Conservation (phyloP, 805 yeast species). For the Priceomyces carsonii region DNA sequence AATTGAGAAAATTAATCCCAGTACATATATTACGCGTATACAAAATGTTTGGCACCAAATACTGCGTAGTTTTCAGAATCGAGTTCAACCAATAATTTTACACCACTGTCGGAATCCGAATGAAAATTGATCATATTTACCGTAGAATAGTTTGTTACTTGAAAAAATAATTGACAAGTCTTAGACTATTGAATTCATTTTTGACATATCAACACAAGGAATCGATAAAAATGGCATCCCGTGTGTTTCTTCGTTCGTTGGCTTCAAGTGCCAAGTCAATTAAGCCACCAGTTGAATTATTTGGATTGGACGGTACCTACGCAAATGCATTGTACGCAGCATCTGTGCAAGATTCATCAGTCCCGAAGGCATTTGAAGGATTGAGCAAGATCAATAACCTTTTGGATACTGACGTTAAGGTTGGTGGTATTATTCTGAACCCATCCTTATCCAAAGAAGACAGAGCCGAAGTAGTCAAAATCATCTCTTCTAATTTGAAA, state of each 20-base stretch:
- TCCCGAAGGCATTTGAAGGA: conserved; percentile 69
- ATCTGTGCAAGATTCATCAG: conserved; percentile 75
- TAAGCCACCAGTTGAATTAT: conserved; percentile 90
- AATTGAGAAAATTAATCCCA: not conserved
- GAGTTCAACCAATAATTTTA: conserved; percentile 4
- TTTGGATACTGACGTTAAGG: conserved; percentile 62
- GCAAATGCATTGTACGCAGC: conserved; percentile 95
- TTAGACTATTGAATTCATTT: conserved; percentile 1
- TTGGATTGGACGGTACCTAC: conserved; percentile 94
- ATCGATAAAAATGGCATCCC: conserved; percentile 53
- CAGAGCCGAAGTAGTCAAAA: conserved; percentile 67
- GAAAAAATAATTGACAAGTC: too few relatives aligned
- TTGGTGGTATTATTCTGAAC: conserved; percentile 63
- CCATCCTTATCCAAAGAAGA: conserved; percentile 81
- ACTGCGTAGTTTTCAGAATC: conserved; percentile 4
- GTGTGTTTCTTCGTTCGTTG: conserved; percentile 67
- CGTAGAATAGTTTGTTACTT: not conserved
- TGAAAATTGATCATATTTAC: conserved; percentile 6
- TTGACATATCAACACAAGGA: conserved; percentile 2
- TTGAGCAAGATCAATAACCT: conserved; percentile 58
- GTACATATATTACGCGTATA: conserved; percentile 1
- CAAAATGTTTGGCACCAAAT: not conserved
- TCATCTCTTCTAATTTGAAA: conserved; percentile 48
- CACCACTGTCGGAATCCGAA: conserved; percentile 4
- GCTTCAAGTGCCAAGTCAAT: conserved; percentile 68